Percentiles rank a stretch among this genome's conserved stretches.
Evolutionary conservation across 2,329 filamentous ascomycete genomes (phyloP).

Genomic region (Penicillium sp.): DNA sequence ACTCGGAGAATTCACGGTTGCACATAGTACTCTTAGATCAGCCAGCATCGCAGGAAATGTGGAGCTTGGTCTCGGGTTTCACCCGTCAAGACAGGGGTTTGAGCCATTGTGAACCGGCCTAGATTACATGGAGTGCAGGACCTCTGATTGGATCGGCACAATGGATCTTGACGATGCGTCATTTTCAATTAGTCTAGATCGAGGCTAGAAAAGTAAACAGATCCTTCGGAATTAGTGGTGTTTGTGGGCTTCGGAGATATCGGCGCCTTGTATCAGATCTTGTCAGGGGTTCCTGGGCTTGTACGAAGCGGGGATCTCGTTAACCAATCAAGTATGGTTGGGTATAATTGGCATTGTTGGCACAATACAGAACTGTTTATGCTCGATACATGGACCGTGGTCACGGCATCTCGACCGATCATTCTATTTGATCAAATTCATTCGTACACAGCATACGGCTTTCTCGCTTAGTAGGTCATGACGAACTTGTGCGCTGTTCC

Average conservation of each 20-base stretch:
- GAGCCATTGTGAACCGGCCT: background rate
- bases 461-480: background rate
- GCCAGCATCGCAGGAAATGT: background rate
- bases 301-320: background rate
- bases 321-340: background rate
- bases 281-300: background rate
- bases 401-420: background rate
- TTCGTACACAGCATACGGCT: too few species aligned
- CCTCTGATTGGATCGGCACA: background rate
- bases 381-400: background rate
- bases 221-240: background rate
- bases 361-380: background rate
- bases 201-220: background rate
- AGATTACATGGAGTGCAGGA: background rate
- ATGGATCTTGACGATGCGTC: background rate
- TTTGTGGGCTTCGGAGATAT: background rate
- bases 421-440: background rate
- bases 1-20: background rate
- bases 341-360: background rate
- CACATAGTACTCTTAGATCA: background rate
- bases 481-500: background rate
- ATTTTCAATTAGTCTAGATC: background rate
- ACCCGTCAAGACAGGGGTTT: background rate
- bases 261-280: background rate
- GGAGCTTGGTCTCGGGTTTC: background rate